Base-by-base conservation (phyloP, 371 early-diverging fungal genomes). In the Apophysomyces trapeziformis region DNA sequence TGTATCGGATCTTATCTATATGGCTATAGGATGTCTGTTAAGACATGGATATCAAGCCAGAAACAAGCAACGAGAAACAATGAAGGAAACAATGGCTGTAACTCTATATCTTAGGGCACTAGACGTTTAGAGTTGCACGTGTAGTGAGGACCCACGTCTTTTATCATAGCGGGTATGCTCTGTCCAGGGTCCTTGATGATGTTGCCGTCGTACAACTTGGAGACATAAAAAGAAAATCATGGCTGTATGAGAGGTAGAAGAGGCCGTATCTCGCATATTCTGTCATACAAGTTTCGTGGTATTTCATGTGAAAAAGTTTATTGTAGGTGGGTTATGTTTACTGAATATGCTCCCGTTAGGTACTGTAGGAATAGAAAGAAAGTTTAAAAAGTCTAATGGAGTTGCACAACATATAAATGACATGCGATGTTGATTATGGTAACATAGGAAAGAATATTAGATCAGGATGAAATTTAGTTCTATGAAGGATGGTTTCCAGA, bases 141-240 rank as follows among this genome's bases (percentile, higher is more conserved):
- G 41, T 41, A 41, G 41, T 13, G 41, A 41, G 41, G 41, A 41
- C 54, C 54, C 54, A 50, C 32, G 54, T 21, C 16, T 7, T 26
- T 50, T 9, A 50, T 21, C 21, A 21, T 50, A 50, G 7, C 9
- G 16, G 16, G 18, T 21, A 50, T 50, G 21, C 21, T 26, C 41
- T 50, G 54, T 9, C 54, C 16, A 50, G 54, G 54, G 54, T 50
- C 54, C 54, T 21, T 50, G 54, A 50, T 50, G 54, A 5, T 50
- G 54, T 21, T 50, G 35, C 54, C 5, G 54, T 50, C 21, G 54
- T 32, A 50, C 54, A 50, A 21, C 21, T 26, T 50, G 21, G 54
- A 35, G 54, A 50, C 21, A 21, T 26, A 50, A 18, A 50, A 50
- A 50, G 21, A 9, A 50, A 50, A 50, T 26, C 32, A 35, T 50